Percentiles rank a stretch among this genome's conserved stretches.
phyloP scores from a whole-genome alignment of 2,329 filamentous ascomycete species.

The Daldinia sp. region DNA sequence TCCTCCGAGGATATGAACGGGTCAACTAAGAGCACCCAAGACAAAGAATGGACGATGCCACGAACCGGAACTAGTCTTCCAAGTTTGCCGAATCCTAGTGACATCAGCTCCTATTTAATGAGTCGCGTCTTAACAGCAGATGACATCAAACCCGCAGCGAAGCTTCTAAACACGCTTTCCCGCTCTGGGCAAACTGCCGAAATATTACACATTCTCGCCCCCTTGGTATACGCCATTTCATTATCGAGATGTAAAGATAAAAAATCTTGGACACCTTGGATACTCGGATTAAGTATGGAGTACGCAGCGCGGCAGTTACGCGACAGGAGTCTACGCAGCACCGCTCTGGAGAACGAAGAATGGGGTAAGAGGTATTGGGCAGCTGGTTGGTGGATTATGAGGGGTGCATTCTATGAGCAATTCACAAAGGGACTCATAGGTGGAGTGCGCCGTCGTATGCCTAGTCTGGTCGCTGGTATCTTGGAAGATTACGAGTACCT shows the following conservation, averaged over 20 bases:
- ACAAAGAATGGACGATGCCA: slow-evolving; percentile 89
- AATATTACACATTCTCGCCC: slow-evolving; percentile 89
- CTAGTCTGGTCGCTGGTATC: slow-evolving; percentile 85
- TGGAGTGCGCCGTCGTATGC: slow-evolving; percentile 79
- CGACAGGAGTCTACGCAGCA: slow-evolving; percentile 81
- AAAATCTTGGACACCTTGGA: slow-evolving; percentile 91
- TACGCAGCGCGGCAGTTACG: slow-evolving; percentile 87
- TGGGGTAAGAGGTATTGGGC: slow-evolving; percentile 88
- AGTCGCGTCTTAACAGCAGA: slow-evolving; percentile 93
- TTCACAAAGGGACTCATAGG: slow-evolving; percentile 81
- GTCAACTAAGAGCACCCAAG: slow-evolving; percentile 63
- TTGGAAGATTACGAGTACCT: slow-evolving; percentile 97
- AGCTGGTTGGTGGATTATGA: slow-evolving; percentile 95
- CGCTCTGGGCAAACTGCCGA: slow-evolving; percentile 83
- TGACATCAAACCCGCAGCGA: slow-evolving; percentile 92
- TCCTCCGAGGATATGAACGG: slow-evolving; percentile 57
- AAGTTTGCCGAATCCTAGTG: slow-evolving; percentile 80
- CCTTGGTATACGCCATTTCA: slow-evolving; percentile 85
- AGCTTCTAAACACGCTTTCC: slow-evolving; percentile 84
- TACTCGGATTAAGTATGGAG: slow-evolving; percentile 86
- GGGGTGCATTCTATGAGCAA: slow-evolving; percentile 96
- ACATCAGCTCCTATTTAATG: slow-evolving; percentile 88
- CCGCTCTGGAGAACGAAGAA: slow-evolving; percentile 89
- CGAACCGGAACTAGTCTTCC: slow-evolving; percentile 89
- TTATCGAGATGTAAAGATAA: slow-evolving; percentile 80